Percentiles rank a stretch among this genome's conserved stretches.
Conservation (phyloP, 345 rosid genomes). For the Citrus australasica region DNA sequence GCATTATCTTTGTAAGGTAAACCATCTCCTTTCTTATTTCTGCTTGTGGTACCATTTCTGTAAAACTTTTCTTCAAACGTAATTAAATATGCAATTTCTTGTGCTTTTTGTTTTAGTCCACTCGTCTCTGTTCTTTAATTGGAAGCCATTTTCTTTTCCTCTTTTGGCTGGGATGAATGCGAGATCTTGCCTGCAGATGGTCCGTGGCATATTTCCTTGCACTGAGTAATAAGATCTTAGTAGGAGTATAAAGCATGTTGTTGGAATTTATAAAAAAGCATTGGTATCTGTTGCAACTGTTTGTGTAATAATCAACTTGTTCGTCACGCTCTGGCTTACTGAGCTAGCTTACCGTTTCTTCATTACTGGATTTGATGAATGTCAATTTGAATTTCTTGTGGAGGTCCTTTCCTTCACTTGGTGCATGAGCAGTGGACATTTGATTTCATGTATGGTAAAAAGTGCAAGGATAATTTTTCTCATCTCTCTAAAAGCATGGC, state of each 20-base stretch:
- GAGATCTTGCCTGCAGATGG: neutral
- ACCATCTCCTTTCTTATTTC: neutral
- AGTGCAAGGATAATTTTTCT: neutral
- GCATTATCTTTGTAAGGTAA: conserved; percentile 94
- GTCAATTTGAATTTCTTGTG: neutral
- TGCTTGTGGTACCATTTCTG: neutral
- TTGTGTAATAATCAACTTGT: neutral
- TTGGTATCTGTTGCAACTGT: neutral
- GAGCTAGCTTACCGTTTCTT: neutral
- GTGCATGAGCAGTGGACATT: neutral
- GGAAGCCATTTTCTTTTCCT: neutral
- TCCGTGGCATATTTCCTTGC: neutral
- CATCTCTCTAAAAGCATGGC: neutral
- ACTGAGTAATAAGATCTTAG: neutral
- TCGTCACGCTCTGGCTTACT: neutral
- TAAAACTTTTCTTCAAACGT: neutral
- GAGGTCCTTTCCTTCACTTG: neutral
- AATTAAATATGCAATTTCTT: neutral
- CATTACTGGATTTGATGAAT: neutral
- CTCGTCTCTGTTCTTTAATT: neutral
- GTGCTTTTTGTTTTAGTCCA: neutral
- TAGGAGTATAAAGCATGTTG: neutral
- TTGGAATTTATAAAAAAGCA: neutral
- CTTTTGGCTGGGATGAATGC: neutral
- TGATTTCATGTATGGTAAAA: neutral